Base-by-base conservation (phyloP, 345 rosid species). In the Turnera subulata region DNA sequence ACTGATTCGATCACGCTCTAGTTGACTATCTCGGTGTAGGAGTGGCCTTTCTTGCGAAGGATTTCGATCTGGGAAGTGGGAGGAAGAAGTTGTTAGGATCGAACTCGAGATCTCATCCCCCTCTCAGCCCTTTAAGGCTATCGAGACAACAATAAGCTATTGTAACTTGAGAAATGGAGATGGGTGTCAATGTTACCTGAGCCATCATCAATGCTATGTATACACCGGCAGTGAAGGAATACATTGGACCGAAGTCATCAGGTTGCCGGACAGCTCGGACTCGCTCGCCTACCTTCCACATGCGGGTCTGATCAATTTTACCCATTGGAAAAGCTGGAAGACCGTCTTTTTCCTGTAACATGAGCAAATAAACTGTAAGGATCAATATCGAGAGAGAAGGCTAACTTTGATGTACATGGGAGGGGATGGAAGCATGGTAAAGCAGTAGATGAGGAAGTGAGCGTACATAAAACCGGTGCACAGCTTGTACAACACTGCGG, bases 311-410 rank as follows among this genome's bases (percentile, higher is more conserved):
- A 61, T 91, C 98, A 59, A 88, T 91, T 69, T 85, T 88, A 26
- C 98, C 98, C 98, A 91, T 91, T 15, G 97, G 97, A 72, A 91
- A 91, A 55, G 97, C 82, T n/a, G 96, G 97, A 35, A 91, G 77
- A 18, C 96, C 96, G 17, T 91, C 97, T 68, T 91, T 91, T 29
- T 91, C 97, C 96, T 91, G 76, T 55, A 52, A 16, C 46, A 49
- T 18, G 33, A 52, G 15, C 1, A 59, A 10, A 23, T 40, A 56
- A 10, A 56, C 40, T 40, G 10, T n/a, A n/a, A n/a, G n/a, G n/a
- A n/a, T n/a, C n/a, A n/a, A n/a, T n/a, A n/a, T n/a, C n/a, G n/a
- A n/a, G n/a, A n/a, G n/a, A n/a, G n/a, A n/a, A n/a, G n/a, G n/a
- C n/a, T n/a, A n/a, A n/a, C n/a, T n/a, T n/a, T n/a, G n/a, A n/a